Evolutionary conservation across 805 yeast species (phyloP).

Genomic region (Yarrowia sp.): DNA sequence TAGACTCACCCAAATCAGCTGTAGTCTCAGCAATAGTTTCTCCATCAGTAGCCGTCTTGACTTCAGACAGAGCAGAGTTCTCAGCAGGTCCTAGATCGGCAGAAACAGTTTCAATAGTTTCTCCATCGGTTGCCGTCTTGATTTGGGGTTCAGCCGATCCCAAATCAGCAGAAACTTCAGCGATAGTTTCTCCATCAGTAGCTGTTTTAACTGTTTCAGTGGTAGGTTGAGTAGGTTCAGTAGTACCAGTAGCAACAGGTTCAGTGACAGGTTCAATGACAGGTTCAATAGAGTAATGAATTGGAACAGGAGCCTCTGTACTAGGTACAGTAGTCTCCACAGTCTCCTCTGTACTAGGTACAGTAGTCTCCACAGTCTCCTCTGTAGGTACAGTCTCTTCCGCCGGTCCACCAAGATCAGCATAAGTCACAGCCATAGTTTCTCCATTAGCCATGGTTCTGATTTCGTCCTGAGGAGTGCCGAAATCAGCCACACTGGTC

Average conservation of each 20-base stretch:
- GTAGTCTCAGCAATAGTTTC: neutral
- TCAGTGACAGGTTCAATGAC: no score
- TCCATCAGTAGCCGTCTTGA: neutral
- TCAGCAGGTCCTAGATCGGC: neutral
- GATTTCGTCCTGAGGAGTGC: neutral
- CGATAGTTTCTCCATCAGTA: neutral
- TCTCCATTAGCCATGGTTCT: neutral
- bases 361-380: no score
- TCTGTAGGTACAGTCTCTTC: neutral
- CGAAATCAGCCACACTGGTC: neutral
- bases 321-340: neutral
- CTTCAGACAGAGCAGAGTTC: neutral
- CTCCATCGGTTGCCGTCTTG: neutral
- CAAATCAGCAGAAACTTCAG: neutral
- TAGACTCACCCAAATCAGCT: neutral
- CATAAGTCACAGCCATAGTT: neutral
- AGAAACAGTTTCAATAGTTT: neutral
- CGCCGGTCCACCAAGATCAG: neutral
- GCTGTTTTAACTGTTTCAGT: neutral
- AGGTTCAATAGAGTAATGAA: no score
- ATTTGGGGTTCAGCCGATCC: neutral
- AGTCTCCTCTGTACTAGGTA: no score
- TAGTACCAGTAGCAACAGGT: no score
- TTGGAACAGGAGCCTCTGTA: no score
- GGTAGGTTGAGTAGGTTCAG: no score